Evolutionary conservation across 2,329 filamentous ascomycete species (phyloP).

Genomic region (Penicillium glabrum): DNA sequence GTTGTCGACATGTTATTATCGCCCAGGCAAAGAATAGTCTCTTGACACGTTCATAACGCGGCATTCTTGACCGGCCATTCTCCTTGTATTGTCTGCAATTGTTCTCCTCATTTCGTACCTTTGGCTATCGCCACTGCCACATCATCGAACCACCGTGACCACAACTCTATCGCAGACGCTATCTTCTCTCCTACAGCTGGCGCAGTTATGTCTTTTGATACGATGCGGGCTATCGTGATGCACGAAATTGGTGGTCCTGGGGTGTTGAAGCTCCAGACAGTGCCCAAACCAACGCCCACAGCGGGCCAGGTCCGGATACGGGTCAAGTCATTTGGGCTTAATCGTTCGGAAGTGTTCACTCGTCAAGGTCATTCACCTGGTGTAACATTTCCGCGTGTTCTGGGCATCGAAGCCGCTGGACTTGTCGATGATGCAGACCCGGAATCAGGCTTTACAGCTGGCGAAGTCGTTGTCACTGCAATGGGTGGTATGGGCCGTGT

Average conservation of each 20-base stretch:
- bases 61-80: too few relatives aligned
- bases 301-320: neutral
- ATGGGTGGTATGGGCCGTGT: slow-evolving; percentile 1
- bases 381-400: neutral
- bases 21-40: too few relatives aligned
- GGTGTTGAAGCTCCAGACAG: neutral
- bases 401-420: neutral
- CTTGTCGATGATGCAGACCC: neutral
- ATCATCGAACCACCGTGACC: too few relatives aligned
- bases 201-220: neutral
- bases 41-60: too few relatives aligned
- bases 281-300: neutral
- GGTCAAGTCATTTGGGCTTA: neutral
- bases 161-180: too few relatives aligned
- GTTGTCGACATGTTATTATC: too few relatives aligned
- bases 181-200: too few relatives aligned
- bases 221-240: neutral
- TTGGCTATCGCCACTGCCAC: too few relatives aligned
- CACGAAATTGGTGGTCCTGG: neutral
- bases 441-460: neutral
- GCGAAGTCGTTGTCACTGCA: neutral
- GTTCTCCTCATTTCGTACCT: too few relatives aligned
- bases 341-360: neutral
- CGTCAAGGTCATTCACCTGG: neutral
- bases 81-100: too few relatives aligned